Evolutionary conservation across 768 basidiomycete species (phyloP).

Genomic region (Leccinum pellstonianum): DNA sequence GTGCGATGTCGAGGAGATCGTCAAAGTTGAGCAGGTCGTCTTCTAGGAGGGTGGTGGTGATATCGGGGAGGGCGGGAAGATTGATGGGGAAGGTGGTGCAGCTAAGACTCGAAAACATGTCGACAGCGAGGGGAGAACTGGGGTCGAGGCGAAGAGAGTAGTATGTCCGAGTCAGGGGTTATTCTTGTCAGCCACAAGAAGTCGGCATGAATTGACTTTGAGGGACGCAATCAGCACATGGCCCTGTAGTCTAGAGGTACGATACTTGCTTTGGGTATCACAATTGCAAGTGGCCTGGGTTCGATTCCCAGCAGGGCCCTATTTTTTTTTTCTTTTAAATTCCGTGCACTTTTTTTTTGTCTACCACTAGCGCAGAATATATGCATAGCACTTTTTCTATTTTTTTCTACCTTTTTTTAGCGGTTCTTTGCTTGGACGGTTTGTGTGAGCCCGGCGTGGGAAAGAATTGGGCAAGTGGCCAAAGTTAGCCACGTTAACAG

Average conservation of each 20-base stretch:
- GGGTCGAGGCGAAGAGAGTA: background rate
- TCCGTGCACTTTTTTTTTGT: too few relatives aligned
- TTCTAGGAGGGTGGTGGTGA: background rate
- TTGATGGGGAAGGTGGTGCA: slow-evolving; percentile 7
- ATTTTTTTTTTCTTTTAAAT: background rate
- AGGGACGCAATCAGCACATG: background rate
- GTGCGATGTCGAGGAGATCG: slow-evolving; percentile 30
- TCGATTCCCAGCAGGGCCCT: slow-evolving; percentile 39
- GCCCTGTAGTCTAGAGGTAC: slow-evolving; percentile 40
- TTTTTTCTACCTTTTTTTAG: background rate
- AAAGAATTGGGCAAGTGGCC: slow-evolving; percentile 5
- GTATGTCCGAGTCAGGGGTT: background rate
- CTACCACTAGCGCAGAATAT: too few relatives aligned
- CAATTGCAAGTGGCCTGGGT: slow-evolving; percentile 39
- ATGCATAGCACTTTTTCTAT: too few relatives aligned
- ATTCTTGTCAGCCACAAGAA: slow-evolving; percentile 18
- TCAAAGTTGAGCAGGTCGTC: slow-evolving; percentile 23
- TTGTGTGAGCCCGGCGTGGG: slow-evolving; percentile 21
- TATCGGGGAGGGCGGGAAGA: background rate
- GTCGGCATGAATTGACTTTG: background rate
- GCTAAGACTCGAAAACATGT: slow-evolving; percentile 26
- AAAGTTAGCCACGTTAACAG: slow-evolving; percentile 29
- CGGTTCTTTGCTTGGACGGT: background rate
- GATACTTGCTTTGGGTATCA: slow-evolving; percentile 37
- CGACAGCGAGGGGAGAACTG: slow-evolving; percentile 6